Evolutionary conservation across 192 early-diverging fungal genomes (phyloP).

Genomic region (Obelidium mucronatum): DNA sequence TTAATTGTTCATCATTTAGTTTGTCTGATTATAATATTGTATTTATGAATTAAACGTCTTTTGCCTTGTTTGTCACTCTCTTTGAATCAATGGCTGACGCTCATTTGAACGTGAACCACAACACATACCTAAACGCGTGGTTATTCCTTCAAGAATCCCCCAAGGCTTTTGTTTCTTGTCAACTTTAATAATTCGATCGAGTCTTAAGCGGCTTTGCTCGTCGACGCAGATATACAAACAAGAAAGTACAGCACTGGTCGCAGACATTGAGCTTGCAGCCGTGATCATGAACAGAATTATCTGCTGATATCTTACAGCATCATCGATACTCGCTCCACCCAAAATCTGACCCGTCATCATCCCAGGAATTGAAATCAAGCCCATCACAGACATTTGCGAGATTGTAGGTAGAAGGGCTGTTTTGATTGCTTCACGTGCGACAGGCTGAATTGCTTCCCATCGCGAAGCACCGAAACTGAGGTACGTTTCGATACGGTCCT

Average conservation of each 20-base stretch:
- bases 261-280: conserved; percentile 70
- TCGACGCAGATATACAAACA: conserved; percentile 41
- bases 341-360: conserved; percentile 87
- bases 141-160: neutral
- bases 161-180: neutral
- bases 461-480: conserved; percentile 80
- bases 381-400: conserved; percentile 81
- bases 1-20: no score
- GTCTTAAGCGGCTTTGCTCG: conserved; percentile 32
- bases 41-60: no score
- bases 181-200: conserved; percentile 34
- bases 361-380: conserved; percentile 87
- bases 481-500: conserved; percentile 59
- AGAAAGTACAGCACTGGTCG: conserved; percentile 8
- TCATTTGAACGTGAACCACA: no score
- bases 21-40: no score
- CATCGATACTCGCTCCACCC: conserved; percentile 79
- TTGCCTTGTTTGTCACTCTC: no score
- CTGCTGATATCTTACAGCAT: conserved; percentile 84
- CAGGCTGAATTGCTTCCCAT: conserved; percentile 79
- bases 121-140: no score
- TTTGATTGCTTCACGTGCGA: conserved; percentile 75
- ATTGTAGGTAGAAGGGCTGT: conserved; percentile 82
- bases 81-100: no score
- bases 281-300: conserved; percentile 90